phyloP scores from a whole-genome alignment of 139 green algal species.

The Chlorella sorokiniana region DNA sequence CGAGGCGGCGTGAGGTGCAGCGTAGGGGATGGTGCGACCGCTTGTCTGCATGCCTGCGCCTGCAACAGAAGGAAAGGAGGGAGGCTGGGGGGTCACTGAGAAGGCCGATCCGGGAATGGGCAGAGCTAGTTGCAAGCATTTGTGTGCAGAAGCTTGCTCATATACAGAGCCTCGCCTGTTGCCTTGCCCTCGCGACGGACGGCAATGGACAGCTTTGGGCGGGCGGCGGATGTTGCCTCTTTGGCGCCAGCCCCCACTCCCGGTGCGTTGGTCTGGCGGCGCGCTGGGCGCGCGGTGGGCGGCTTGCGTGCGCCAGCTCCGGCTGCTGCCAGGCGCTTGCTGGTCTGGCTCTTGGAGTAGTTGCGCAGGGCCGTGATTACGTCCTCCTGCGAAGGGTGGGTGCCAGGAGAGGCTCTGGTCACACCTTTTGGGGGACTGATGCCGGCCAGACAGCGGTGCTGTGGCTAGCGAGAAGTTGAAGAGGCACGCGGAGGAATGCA shows the following conservation, averaged over 20 bases:
- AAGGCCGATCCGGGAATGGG: background rate
- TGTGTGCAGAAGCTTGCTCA: background rate
- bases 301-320: background rate
- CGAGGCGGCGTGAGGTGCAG: background rate
- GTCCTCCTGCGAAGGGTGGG: constrained; percentile 32
- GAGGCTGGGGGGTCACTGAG: background rate
- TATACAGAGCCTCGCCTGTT: too few species aligned
- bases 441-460: too few species aligned
- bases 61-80: background rate
- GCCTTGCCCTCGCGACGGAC: too few species aligned
- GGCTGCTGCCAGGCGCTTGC: background rate
- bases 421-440: too few species aligned
- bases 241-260: background rate
- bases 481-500: background rate
- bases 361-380: constrained; percentile 38
- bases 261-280: background rate
- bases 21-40: too few species aligned
- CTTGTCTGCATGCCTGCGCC: too few species aligned
- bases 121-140: background rate
- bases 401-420: background rate
- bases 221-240: too few species aligned
- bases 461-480: too few species aligned
- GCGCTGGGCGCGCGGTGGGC: background rate
- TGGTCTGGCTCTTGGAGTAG: constrained; percentile 39
- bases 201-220: too few species aligned